Evolutionary conservation across 345 rosid species (phyloP), one percentile per base, ranked within the genome.

Genomic region (Cardamine chenopodiifolia): DNA sequence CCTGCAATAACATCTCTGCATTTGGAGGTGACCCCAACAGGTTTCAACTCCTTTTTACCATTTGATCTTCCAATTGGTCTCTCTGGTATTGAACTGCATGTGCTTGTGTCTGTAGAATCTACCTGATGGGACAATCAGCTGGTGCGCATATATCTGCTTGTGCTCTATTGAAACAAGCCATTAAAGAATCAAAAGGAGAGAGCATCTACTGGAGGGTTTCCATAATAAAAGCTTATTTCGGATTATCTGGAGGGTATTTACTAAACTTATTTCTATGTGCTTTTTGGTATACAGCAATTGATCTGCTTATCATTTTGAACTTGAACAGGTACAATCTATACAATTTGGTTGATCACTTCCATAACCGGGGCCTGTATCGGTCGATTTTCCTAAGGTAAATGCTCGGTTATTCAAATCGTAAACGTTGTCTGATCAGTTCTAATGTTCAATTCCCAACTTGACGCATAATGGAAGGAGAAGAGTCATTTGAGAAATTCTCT

Each of bases 401-500:
- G 35, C 15, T 66, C 14, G 17, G 54, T 40, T 48, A 48, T 1
- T 23, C 34, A 59, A 22, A 29, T 77, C 22, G 32, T 11, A 10
- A 37, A 50, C 7, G 5, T 11, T 32, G 53, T 28, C 35, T 77
- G 49, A 29, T 71, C 5, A 28, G 50, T 42, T 57, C 8, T 22
- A 35, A 29, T 14, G 31, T 40, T 34, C 39, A 60, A 31, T 57
- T 60, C 9, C 10, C 65, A 76, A 62, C 44, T 45, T 73, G 57
- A 85, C 91, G 97, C 88, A 89, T 95, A 81, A 95, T 95, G 99
- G 99, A 92, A 82, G 99, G 99, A 61, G 93, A 90, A 84, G 83
- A 90, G 72, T 95, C 97, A 31, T 81, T 95, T 53, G 72, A 80
- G 70, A 79, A 72, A 70, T 92, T 92, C 81, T 95, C 99, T 44